phyloP scores from a whole-genome alignment of 129 eudicot species.

The Mikania micrantha region DNA sequence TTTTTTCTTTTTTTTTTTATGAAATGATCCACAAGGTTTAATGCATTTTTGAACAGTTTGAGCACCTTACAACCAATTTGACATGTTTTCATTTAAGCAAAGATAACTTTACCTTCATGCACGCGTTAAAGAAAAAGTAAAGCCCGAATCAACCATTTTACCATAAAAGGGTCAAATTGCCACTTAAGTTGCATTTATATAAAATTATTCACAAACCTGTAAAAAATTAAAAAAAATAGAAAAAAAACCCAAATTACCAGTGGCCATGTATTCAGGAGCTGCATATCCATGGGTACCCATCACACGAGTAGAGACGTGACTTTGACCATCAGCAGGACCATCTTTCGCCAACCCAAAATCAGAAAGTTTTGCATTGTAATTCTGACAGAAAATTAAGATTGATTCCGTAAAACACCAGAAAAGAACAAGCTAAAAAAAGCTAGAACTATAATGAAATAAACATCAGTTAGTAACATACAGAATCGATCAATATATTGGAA shows the following conservation, averaged over 20 bases:
- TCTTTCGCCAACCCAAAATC: not conserved
- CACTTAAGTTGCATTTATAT: too few relatives aligned
- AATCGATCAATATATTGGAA: conserved; percentile 65
- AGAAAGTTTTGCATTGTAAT: conserved; percentile 2
- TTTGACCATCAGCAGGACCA: not conserved
- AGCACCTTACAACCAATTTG: not conserved
- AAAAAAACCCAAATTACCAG: not conserved
- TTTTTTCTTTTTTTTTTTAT: too few relatives aligned
- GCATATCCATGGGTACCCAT: not conserved
- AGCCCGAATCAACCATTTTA: not conserved
- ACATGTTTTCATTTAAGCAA: not conserved
- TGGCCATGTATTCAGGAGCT: conserved; percentile 6
- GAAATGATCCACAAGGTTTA: not conserved
- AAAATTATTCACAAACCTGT: too few relatives aligned
- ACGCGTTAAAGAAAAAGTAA: not conserved
- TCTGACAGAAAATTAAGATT: not conserved
- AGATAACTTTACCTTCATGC: not conserved
- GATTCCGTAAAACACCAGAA: not conserved
- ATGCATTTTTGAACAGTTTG: not conserved
- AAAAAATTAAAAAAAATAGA: too few relatives aligned
- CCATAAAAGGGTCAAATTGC: not conserved
- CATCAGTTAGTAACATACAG: conserved; percentile 34
- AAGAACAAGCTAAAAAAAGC: not conserved
- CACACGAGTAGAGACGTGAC: conserved; percentile 1
- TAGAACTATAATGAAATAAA: not conserved